Conservation (phyloP, 306 rosid species). For the apple (Malus domestica) region DNA sequence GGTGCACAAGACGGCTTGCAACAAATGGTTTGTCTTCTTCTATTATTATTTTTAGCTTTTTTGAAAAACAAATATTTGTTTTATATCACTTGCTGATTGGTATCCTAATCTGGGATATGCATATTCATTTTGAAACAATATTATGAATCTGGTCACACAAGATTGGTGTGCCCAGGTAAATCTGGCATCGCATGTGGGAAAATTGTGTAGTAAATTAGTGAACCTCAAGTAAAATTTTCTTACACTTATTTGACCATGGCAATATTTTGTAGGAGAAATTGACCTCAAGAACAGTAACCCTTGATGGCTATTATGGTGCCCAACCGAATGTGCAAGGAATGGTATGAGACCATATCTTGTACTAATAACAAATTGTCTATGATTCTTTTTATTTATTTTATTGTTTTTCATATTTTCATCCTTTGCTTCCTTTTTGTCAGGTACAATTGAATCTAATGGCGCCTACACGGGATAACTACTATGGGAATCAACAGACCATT, state of each 20-base stretch:
- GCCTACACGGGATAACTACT: conserved; percentile 88
- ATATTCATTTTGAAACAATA: not conserved
- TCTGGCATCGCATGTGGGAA: not conserved
- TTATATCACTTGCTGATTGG: not conserved
- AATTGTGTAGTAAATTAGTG: not conserved
- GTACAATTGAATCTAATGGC: conserved; percentile 89
- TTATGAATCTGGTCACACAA: not conserved
- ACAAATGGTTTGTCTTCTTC: conserved; percentile 74
- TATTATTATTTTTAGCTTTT: conserved; percentile 10
- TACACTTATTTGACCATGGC: not conserved
- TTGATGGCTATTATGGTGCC: conserved; percentile 78
- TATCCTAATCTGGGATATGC: not conserved
- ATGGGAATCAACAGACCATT: conserved; percentile 81
- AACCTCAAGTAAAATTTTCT: not conserved
- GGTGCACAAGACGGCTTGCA: conserved; percentile 87
- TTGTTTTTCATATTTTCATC: not conserved
- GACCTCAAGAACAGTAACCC: conserved; percentile 67
- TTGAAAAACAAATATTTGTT: not conserved
- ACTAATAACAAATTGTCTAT: not conserved
- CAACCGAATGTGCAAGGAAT: conserved; percentile 83
- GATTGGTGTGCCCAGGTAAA: not conserved
- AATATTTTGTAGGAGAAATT: conserved; percentile 56
- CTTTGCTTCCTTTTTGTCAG: conserved; percentile 19
- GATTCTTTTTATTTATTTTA: not conserved
- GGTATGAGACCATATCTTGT: conserved; percentile 51